Conservation (phyloP, 176 grass and related monocot species). For the Elymus sibiricus region DNA sequence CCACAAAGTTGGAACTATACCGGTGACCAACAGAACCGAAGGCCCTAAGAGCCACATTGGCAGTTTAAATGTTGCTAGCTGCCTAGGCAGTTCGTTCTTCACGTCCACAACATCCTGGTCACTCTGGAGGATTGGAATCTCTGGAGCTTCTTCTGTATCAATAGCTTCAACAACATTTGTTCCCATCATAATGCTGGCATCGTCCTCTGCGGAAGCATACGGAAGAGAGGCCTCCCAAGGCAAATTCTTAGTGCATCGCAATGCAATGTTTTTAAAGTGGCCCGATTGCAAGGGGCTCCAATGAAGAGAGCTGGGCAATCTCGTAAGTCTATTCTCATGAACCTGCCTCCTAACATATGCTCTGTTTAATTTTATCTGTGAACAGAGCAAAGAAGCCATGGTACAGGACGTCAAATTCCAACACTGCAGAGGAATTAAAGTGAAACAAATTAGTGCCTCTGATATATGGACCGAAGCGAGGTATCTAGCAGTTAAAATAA, state of each 20-base stretch:
- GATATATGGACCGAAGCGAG: background rate
- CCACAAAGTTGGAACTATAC: conserved; percentile 86
- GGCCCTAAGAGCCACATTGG: conserved; percentile 92
- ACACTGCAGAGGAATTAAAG: conserved; percentile 5
- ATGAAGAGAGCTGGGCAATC: conserved; percentile 29
- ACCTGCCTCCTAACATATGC: conserved; percentile 30
- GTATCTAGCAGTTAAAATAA: background rate
- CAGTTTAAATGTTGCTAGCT: conserved; percentile 41
- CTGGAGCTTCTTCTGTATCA: conserved; percentile 53
- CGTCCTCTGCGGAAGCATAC: conserved; percentile 49
- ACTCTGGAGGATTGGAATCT: conserved; percentile 60
- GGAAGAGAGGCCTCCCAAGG: conserved; percentile 64
- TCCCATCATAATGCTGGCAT: conserved; percentile 55
- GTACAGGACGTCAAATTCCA: background rate
- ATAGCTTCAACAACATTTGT: conserved; percentile 57
- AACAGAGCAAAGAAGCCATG: conserved; percentile 54
- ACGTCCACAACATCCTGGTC: conserved; percentile 54
- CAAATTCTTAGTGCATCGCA: conserved; percentile 51
- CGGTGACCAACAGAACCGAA: conserved; percentile 67
- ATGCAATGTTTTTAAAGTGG: conserved; percentile 23
- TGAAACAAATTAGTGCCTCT: background rate
- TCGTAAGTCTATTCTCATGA: conserved; percentile 10
- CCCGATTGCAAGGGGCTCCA: conserved; percentile 12
- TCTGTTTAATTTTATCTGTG: conserved; percentile 35
- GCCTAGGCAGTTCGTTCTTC: conserved; percentile 30